A percentile compares a stretch with the other conserved stretches of the same genome.
These are phyloP conservation scores for Peronospora tabacina DNA, from an alignment of 352 stramenopile species.

Conservation along the genomic window DNA sequence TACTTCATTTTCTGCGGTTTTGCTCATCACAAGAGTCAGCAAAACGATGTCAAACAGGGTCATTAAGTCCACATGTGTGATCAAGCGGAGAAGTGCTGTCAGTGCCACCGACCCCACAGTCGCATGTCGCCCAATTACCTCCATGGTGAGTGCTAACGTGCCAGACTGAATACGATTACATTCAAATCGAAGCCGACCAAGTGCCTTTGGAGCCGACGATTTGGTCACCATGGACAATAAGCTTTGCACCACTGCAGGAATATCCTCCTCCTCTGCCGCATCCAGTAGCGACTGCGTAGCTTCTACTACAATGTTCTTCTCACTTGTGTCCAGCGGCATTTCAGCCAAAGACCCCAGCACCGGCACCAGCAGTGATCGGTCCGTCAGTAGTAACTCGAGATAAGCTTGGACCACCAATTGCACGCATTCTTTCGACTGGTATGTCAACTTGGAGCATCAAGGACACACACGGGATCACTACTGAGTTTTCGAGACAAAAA, in stretches of 20 bases:
- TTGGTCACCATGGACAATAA: conserved; percentile 66
- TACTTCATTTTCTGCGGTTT: conserved; percentile 58
- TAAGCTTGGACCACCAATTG: conserved; percentile 67
- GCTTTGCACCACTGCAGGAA: conserved; percentile 69
- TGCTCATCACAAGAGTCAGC: conserved; percentile 52
- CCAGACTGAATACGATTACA: conserved; percentile 49
- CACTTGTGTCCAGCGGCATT: conserved; percentile 46
- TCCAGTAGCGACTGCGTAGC: conserved; percentile 62
- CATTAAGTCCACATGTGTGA: conserved; percentile 39
- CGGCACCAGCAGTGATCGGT: conserved; percentile 65
- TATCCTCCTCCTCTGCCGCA: conserved; percentile 66
- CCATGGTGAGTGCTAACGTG: conserved; percentile 49
- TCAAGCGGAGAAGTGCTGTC: conserved; percentile 36
- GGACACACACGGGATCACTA: neutral
- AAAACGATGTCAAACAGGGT: conserved; percentile 56
- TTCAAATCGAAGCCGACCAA: conserved; percentile 45
- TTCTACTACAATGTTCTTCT: conserved; percentile 63
- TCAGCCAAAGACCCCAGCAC: conserved; percentile 73
- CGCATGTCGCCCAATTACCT: conserved; percentile 58
- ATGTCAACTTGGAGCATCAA: conserved; percentile 48
- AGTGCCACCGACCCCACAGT: conserved; percentile 44
- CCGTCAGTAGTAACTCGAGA: conserved; percentile 65
- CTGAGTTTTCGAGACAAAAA: neutral
- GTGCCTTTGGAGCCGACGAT: conserved; percentile 36
- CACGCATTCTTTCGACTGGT: conserved; percentile 74